Evolutionary conservation across 257 asterid genomes (phyloP).

Genomic region (Capsicum chinense): DNA sequence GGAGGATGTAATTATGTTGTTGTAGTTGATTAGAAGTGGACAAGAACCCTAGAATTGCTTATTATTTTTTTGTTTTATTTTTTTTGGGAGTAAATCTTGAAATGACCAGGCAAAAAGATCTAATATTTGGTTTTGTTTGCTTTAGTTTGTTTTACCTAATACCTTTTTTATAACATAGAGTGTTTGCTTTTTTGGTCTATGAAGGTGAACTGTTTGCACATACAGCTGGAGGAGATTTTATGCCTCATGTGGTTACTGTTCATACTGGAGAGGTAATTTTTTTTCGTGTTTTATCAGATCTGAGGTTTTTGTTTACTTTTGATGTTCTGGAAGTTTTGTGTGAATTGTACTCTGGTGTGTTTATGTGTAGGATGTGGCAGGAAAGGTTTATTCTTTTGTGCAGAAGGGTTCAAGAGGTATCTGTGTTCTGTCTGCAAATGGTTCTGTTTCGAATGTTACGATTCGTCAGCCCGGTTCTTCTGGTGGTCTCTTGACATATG

Average conservation of each 20-base stretch:
- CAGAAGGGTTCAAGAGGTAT: constrained; percentile 81
- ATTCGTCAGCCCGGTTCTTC: constrained; percentile 94
- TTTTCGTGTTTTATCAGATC: constrained; percentile 27
- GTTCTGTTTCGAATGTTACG: constrained; percentile 83
- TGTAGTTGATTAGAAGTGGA: constrained; percentile 1
- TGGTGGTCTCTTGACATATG: constrained; percentile 86
- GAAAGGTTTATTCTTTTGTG: constrained; percentile 75
- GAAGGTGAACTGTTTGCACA: constrained; percentile 78
- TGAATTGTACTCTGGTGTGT: not conserved
- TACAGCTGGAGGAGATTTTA: constrained; percentile 89
- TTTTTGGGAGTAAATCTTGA: not conserved
- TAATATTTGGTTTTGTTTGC: not conserved
- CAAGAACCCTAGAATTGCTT: not conserved
- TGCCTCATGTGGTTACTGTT: constrained; percentile 84
- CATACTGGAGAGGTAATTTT: constrained; percentile 77
- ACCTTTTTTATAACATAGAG: not conserved
- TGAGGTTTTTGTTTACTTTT: not conserved
- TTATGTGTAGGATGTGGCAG: constrained; percentile 80
- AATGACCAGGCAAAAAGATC: constrained; percentile 5
- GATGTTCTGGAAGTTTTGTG: not conserved
- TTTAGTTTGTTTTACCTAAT: not conserved
- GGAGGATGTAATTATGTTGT: not conserved
- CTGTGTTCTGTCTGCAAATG: constrained; percentile 91
- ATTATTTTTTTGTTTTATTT: not conserved
- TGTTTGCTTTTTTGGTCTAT: constrained; percentile 31